Evolutionary conservation across 768 basidiomycete species (phyloP), one percentile per base, ranked within the genome.

Genomic region (Cytidiella melzeri): DNA sequence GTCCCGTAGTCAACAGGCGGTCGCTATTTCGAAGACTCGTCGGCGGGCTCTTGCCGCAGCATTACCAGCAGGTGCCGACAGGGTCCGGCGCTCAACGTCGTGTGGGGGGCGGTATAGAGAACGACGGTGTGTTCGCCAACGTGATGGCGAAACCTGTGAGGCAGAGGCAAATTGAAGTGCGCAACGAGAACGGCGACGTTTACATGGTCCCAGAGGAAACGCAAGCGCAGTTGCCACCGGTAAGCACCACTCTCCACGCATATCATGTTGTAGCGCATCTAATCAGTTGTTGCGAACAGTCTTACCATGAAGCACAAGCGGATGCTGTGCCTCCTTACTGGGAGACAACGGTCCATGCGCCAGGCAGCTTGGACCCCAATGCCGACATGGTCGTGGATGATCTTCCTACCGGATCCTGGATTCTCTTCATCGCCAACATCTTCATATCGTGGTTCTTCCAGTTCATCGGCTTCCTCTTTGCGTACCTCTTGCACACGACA

Each of bases 391-490:
- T 96, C 64, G 84, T 99, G 55, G 94, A 95, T 52, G 87, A 93
- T 50, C 81, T 98, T 37, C 92, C 93, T 0, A 80, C 90, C 0
- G 93, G 93, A 44, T 83, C 86, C 3, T 62, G 81, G 58, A 67
- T 79, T 66, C 65, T 82, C n/a, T 94, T 92, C 68, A 59, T 80
- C 54, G 72, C 80, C 69, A 92, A 90, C 66, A 64, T 86, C 48
- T 78, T 93, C 70, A 83, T 91, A 50, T 94, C 92, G 5, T 87
- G 87, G 70, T 92, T 93, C 70, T 98, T 99, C 84, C 93, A 97
- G 69, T 94, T 97, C 65, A 78, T 95, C 60, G 94, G 91, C 45
- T 92, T 89, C 74, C 67, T 87, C 51, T 77, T 99, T 69, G 96
- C 94, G 1, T 96, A 92, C 61, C 83, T 97, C 57, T 82, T 98